Base-by-base conservation (phyloP, 495 filamentous ascomycete species). In the Penicillium robsamsonii region DNA sequence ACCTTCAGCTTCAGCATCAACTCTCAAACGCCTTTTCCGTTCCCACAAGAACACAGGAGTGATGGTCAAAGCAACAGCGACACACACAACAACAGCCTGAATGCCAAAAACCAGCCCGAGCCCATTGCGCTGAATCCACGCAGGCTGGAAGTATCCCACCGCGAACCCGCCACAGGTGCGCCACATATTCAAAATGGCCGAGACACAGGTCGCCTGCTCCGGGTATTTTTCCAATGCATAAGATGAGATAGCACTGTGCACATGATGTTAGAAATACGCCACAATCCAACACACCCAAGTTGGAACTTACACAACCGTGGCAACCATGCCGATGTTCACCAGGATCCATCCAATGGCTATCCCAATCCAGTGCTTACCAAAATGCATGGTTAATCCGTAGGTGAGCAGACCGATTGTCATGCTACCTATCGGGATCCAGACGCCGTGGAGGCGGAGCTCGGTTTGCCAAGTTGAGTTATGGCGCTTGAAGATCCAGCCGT, bases 101-200 rank as follows among this genome's bases (percentile, higher is more conserved):
- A 68, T 63, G 0, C 76, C 77, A 62, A 80, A 79, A 0, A 77
- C 69, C 1, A 77, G 62, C 0, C 71, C 76, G 1, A 71, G 41
- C 4, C 77, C 76, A 53, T 73, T 72, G 1, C 55, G 58, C 11
- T 51, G 54, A 17, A 77, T 75, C 78, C 78, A 81, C 1, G 65
- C 52, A 15, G 70, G 59, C 59, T 80, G 75, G 66, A 80, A 78
- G 47, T 81, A 80, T 13, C 67, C 71, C 17, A 80, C 74, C 0
- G 67, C 66, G 45, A 80, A 80, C 2, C 78, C 78, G 50, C 74
- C 72, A 24, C 70, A 69, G 9, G 73, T 77, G 9, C 76, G 71
- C 71, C 72, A 76, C 53, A 71, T 68, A 38, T 75, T 78, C 29
- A 79, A 57, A 37, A 77, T 79, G 9, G 72, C 70, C 1, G 69